Base-by-base conservation (phyloP, 768 basidiomycete species). In the Kwoniella sp. region DNA sequence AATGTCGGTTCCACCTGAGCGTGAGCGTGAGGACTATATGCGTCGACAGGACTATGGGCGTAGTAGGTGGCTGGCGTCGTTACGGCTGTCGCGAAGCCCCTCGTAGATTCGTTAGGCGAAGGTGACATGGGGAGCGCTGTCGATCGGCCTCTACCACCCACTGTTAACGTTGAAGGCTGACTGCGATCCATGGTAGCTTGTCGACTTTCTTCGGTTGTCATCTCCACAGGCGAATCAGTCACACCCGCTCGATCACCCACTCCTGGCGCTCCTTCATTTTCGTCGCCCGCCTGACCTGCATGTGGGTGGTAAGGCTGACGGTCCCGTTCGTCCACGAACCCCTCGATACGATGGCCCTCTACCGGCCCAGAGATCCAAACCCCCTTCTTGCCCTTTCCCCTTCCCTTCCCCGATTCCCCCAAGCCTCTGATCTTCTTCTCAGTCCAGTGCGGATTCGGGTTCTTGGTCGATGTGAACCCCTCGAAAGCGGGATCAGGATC, bases 291-390 rank as follows among this genome's bases (percentile, higher is more conserved):
- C 41, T 45, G 41, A 45, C 20, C 41, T 20, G 9, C 41, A 11
- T 45, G 5, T 45, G 41, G 41, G 41, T 28, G 29, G n/a, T 41
- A 3, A 58, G 4, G 7, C 17, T 37, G 7, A 11, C 20, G 41
- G 15, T 55, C 53, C 17, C 23, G 25, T 41, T 65, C 63, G 0
- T 41, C 37, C 12, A 56, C 55, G 28, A 30, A 66, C 17, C 41
- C 52, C 20, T 52, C 65, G 15, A 61, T 60, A 23, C 41, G 38
- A 48, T 57, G 52, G 4, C 28, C 58, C 47, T 55, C 41, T 9
- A 61, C n/a, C 12, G 65, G 65, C 26, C 53, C 58, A 5, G 65
- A 66, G 23, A 66, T 66, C 53, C 4, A 52, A 37, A 30, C 30
- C 55, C 37, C 55, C 51, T 63, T 50, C 47, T 45, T 45, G 3